Evolutionary conservation across 306 rosid genomes (phyloP).

Genomic region (Styphnolobium japonicum): DNA sequence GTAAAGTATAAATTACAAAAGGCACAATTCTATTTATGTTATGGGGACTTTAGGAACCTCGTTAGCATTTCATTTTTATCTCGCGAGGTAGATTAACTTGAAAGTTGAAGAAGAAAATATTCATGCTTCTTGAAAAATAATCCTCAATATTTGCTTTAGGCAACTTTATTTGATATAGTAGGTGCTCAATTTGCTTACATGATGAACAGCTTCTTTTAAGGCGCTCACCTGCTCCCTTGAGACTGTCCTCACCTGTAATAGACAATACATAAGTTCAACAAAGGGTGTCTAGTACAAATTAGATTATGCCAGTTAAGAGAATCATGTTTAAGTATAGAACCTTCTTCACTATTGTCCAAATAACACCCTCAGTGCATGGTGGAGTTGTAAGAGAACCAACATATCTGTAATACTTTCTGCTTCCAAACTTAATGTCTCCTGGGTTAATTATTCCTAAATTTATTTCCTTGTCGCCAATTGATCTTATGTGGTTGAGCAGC

Average conservation of each 20-base stretch:
- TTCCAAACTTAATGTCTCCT: conserved; percentile 47
- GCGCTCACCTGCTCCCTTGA: conserved; percentile 58
- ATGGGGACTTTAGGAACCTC: not conserved
- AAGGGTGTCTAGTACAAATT: not conserved
- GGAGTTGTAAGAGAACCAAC: conserved; percentile 77
- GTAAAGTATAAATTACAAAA: not conserved
- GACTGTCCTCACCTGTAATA: conserved; percentile 58
- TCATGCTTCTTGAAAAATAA: not conserved
- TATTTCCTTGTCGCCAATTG: conserved; percentile 34
- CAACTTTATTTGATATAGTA: not conserved
- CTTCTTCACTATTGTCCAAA: conserved; percentile 68
- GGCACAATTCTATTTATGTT: not conserved
- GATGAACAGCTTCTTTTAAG: conserved; percentile 51
- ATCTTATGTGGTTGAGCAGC: conserved; percentile 44
- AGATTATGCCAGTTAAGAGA: not conserved
- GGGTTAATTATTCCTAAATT: conserved; percentile 59
- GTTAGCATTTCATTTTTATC: not conserved
- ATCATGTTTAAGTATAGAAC: conserved; percentile 24
- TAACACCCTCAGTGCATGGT: conserved; percentile 77
- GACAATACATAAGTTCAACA: not conserved
- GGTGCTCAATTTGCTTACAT: conserved; percentile 41
- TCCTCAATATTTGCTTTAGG: not conserved
- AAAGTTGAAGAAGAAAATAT: not conserved
- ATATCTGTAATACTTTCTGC: conserved; percentile 70
- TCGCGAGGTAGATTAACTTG: not conserved